Evolutionary conservation across 148 eudicot species (phyloP).

Genomic region (Mesembryanthemum crystallinum): DNA sequence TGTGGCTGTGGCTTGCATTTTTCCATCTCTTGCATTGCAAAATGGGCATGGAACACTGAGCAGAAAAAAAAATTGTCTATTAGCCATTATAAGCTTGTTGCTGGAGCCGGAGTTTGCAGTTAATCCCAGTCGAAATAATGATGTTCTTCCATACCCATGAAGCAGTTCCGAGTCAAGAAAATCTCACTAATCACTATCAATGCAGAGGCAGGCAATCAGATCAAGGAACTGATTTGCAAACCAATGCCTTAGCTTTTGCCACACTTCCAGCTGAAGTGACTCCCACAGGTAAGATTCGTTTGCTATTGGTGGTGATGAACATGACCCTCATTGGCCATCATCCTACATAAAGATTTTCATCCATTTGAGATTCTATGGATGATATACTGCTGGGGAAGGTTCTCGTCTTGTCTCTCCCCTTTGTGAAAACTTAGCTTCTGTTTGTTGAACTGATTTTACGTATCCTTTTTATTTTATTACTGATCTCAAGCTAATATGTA

Average conservation of each 20-base stretch:
- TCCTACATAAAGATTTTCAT: not conserved
- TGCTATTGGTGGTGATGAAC: not conserved
- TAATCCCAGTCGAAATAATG: not conserved
- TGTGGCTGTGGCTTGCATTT: not conserved
- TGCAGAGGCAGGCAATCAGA: not conserved
- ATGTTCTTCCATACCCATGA: not conserved
- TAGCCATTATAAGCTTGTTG: not conserved
- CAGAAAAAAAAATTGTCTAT: not conserved
- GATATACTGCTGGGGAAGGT: not conserved
- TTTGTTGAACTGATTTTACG: not conserved
- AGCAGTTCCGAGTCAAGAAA: not conserved
- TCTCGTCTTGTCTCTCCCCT: not conserved
- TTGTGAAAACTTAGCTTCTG: not conserved
- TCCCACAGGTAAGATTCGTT: not conserved
- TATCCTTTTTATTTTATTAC: too few species aligned
- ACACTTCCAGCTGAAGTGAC: not conserved
- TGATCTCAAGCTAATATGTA: too few species aligned
- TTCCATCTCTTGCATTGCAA: not conserved
- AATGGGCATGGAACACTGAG: not conserved
- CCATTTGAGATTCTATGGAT: not conserved
- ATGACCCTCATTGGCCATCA: not conserved
- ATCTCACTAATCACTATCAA: not conserved
- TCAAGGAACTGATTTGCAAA: not conserved
- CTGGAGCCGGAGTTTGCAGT: not conserved
- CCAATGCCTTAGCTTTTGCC: not conserved